Base-by-base conservation (phyloP, 2,329 filamentous ascomycete species). In the Zymoseptoria tritici region DNA sequence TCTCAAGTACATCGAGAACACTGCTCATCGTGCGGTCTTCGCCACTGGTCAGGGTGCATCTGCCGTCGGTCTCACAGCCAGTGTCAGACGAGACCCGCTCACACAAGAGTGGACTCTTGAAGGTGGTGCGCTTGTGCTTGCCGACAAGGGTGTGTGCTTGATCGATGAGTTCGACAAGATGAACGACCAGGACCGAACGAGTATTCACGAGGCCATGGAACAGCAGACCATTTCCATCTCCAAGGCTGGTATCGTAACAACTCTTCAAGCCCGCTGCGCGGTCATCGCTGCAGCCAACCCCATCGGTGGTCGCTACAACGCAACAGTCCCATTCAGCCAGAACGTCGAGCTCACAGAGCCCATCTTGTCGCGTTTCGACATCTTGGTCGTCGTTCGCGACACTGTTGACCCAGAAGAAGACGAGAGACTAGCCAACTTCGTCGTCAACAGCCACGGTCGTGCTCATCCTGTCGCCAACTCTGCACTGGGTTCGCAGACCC, bases 81-180 rank as follows among this genome's bases (percentile, higher is more conserved):
- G 90, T 75, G 94, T 99, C 62, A 90, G 94, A 66, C 89, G 93
- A 64, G 94, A 99, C 72, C 94, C 94, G 4, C 80, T 97, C 72
- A 99, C 94, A 1, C 90, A 88, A 73, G 94, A 99, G 77, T 99
- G 94, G 93, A 97, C 94, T 5, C 80, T 99, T 2, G 94, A 99
- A 77, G 94, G 94, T 64, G 94, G 94, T 71, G 94, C 94, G 3
- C 81, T 99, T 9, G 94, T 99, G 70, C 84, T 99, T 58, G 94
- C 94, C 16, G 94, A 99, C 74, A 88, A 90, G 66, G 94, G 94
- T 49, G 96, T 91, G 16, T 97, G 94, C 71, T 81, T 99, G 29
- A 99, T 99, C 64, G 94, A 99, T 70, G 94, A 99, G 76, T 99
- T 99, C 70, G 94, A 99, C 83, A 99, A 99, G 82, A 99, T 99